Evolutionary conservation across 495 filamentous ascomycete genomes (phyloP).

Genomic region (Pyronema domesticum): DNA sequence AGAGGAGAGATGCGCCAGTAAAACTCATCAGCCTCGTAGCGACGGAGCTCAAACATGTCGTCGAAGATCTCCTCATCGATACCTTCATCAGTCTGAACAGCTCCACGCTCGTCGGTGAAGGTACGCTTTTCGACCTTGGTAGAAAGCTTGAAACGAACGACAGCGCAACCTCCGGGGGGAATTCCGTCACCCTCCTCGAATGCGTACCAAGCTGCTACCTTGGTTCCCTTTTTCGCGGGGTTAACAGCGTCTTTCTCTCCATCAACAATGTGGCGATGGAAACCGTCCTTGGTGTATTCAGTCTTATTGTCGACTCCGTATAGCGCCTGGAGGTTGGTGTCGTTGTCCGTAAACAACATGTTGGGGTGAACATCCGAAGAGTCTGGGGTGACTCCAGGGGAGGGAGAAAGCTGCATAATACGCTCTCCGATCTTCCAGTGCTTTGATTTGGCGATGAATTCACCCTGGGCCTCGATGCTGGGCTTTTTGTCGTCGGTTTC

Average conservation of each 20-base stretch:
- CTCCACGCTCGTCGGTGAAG: conserved; percentile 1
- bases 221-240: conserved; percentile 63
- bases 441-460: conserved; percentile 50
- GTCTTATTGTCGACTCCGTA: conserved; percentile 61
- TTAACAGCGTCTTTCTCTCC: conserved; percentile 66
- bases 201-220: conserved; percentile 76
- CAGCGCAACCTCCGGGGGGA: conserved; percentile 75
- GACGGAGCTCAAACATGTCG: conserved; percentile 70
- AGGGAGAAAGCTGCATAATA: conserved; percentile 73
- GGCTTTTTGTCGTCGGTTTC: conserved; percentile 59
- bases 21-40: conserved; percentile 83
- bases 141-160: conserved; percentile 81
- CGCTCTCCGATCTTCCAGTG: conserved; percentile 66
- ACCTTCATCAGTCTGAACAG: conserved; percentile 8
- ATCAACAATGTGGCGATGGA: conserved; percentile 74
- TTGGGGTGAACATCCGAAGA: conserved; percentile 68
- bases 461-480: conserved; percentile 42
- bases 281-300: conserved; percentile 85
- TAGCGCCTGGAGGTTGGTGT: conserved; percentile 64
- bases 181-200: conserved; percentile 83
- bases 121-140: conserved; percentile 22
- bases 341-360: conserved; percentile 86
- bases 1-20: conserved; percentile 84
- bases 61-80: conserved; percentile 86
- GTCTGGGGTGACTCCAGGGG: conserved; percentile 59